phyloP scores from a whole-genome alignment of 768 basidiomycete species.

The Xanthoconium purpureum region DNA sequence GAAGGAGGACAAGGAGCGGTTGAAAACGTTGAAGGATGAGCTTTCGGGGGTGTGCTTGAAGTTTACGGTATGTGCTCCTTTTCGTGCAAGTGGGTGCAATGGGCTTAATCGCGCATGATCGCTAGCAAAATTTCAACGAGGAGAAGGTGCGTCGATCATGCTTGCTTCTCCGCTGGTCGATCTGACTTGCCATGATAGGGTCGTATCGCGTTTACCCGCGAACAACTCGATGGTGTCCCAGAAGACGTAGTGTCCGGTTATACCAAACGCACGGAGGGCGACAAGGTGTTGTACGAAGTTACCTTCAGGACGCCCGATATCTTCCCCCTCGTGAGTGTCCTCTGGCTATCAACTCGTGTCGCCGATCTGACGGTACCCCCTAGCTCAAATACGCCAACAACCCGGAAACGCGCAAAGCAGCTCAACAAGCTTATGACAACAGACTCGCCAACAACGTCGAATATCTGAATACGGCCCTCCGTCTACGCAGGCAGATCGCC shows the following conservation, averaged over 20 bases:
- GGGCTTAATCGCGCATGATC: neutral
- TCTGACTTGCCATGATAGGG: conserved; percentile 40
- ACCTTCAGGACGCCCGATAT: conserved; percentile 84
- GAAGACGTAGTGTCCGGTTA: conserved; percentile 78
- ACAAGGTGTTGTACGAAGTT: conserved; percentile 61
- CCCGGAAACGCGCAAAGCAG: conserved; percentile 63
- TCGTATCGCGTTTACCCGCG: conserved; percentile 57
- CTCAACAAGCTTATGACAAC: conserved; percentile 65
- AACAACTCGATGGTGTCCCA: conserved; percentile 81
- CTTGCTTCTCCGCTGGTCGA: neutral
- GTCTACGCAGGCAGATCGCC: conserved; percentile 68
- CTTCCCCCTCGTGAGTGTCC: conserved; percentile 59
- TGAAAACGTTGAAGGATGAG: conserved; percentile 69
- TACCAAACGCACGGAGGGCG: conserved; percentile 57
- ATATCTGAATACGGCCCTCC: conserved; percentile 62
- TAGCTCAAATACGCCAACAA: conserved; percentile 80
- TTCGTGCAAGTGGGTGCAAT: neutral
- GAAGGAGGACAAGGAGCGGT: conserved; percentile 47
- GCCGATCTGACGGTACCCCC: neutral
- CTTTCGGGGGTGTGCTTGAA: conserved; percentile 73
- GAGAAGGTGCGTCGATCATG: conserved; percentile 54
- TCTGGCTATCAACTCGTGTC: neutral
- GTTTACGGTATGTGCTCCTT: conserved; percentile 51
- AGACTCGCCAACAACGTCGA: conserved; percentile 69
- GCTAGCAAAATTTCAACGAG: conserved; percentile 86